Evolutionary conservation across 2,329 filamentous ascomycete genomes (phyloP), one percentile per base, ranked within the genome.

Genomic region (Clonostachys rosea): DNA sequence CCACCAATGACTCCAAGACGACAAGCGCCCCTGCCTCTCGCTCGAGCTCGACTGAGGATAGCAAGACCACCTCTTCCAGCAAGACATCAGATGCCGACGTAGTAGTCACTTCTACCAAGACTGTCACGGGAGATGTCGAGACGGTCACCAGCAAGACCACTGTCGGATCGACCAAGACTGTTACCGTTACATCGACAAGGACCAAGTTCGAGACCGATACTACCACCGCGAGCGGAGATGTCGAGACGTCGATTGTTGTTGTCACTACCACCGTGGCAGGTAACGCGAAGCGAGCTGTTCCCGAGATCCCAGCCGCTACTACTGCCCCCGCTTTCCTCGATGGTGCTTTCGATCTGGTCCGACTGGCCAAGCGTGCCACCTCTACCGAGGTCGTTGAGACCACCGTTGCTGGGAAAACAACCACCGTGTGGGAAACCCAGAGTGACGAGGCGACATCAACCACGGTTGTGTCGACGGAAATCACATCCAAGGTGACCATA

Each of bases 211-310:
- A 50, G 12, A 55, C 54, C 16, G 24, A 30, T 6, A 63, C 61
- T 5, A 67, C 64, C 7, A 49, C 63, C 24, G 47, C 58, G 43
- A 56, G 53, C 35, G 60, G 58, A 5, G 48, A 60, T 30, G 59
- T 60, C 30, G 57, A 61, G 6, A 68, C 66, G 36, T 55, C 67
- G 18, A 70, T 66, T 43, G 52, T 51, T 40, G 66, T 68, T 50
- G 51, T 55, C 42, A 71, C 67, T 35, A 56, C 52, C 17, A 70
- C 66, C 46, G 59, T 69, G 46, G 54, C 56, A 45, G 56, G 58
- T 24, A 63, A 68, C 46, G 50, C 59, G 51, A 67, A 63, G 58
- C 64, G 67, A 42, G 56, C 34, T 18, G 37, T 40, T 11, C 18
- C 34, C 17, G 49, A 47, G 10, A 30, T 30, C 10, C 45, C 34